Evolutionary conservation across 768 basidiomycete genomes (phyloP).

Genomic region (Mycena belliarum): DNA sequence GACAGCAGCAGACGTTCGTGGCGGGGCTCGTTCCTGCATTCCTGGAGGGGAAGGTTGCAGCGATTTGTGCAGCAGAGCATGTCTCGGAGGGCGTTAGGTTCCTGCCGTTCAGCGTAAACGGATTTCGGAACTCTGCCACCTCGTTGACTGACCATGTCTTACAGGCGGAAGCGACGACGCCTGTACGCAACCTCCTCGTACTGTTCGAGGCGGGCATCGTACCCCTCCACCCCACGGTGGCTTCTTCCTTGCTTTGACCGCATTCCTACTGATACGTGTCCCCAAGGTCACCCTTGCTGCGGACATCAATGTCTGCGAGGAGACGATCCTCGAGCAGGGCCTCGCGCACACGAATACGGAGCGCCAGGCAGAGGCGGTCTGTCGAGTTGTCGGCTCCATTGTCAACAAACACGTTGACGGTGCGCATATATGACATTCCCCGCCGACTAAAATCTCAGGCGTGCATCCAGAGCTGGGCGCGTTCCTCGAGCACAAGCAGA

Average conservation of each 20-base stretch:
- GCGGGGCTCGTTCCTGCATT: conserved; percentile 54
- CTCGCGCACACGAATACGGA: conserved; percentile 46
- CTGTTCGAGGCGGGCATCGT: conserved; percentile 70
- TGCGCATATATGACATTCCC: conserved; percentile 30
- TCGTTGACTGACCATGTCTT: too few relatives aligned
- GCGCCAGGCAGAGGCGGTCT: conserved; percentile 55
- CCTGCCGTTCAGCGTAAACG: conserved; percentile 52
- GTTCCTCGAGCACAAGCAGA: conserved; percentile 46
- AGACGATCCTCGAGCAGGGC: conserved; percentile 60
- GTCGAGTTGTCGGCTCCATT: conserved; percentile 62
- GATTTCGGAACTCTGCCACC: neutral
- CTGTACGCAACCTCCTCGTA: conserved; percentile 63
- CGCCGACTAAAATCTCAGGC: neutral
- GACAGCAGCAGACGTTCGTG: conserved; percentile 66
- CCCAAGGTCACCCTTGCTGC: conserved; percentile 43
- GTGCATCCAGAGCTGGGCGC: conserved; percentile 41
- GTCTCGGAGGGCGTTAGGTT: conserved; percentile 63
- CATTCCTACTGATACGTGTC: neutral
- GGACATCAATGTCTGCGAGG: conserved; percentile 52
- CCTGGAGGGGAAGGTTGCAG: conserved; percentile 48
- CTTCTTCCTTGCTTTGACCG: conserved; percentile 16
- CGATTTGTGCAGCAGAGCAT: conserved; percentile 22
- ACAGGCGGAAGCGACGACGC: conserved; percentile 43
- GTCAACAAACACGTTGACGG: conserved; percentile 79
- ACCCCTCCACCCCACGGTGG: conserved; percentile 66